Evolutionary conservation across 441 rosid species (phyloP).

Genomic region (Erysimum cheiri): DNA sequence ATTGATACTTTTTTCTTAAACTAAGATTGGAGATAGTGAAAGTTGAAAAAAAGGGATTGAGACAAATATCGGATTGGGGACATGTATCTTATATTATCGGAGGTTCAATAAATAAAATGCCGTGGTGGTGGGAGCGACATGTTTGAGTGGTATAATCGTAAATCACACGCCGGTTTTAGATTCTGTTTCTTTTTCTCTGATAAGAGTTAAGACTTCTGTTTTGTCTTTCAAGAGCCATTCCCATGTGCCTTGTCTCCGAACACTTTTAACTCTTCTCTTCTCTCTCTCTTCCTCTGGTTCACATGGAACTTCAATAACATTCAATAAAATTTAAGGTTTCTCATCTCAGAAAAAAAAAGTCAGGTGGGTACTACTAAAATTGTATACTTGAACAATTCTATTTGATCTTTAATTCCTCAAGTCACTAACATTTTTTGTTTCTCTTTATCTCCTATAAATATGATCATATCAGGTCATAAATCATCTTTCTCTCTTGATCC

Average conservation of each 20-base stretch:
- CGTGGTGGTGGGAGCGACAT: conserved; percentile 42
- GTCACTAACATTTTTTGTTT: neutral
- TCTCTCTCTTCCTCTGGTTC: conserved; percentile 41
- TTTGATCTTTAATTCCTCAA: neutral
- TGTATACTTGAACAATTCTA: conserved; percentile 20
- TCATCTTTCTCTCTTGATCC: neutral
- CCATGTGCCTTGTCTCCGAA: conserved; percentile 44
- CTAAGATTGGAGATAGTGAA: conserved; percentile 21
- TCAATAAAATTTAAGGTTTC: conserved; percentile 17
- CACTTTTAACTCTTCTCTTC: neutral
- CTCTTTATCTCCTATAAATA: neutral
- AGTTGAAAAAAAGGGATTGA: conserved; percentile 17
- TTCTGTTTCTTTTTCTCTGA: conserved; percentile 19
- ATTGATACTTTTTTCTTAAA: neutral
- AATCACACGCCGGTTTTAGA: conserved; percentile 38
- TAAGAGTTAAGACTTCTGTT: conserved; percentile 31
- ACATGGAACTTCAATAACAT: conserved; percentile 36
- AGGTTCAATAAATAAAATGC: neutral
- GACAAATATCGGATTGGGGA: conserved; percentile 37
- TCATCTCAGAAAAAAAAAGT: conserved; percentile 27
- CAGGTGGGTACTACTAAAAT: conserved; percentile 40
- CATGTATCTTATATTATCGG: conserved; percentile 28
- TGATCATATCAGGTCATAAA: conserved; percentile 14
- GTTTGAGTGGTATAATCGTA: conserved; percentile 38
- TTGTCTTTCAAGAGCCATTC: conserved; percentile 25